These are phyloP conservation scores for Fusarium haematococcum DNA, from an alignment of 2,329 filamentous ascomycete species.

Conservation along the genomic window DNA sequence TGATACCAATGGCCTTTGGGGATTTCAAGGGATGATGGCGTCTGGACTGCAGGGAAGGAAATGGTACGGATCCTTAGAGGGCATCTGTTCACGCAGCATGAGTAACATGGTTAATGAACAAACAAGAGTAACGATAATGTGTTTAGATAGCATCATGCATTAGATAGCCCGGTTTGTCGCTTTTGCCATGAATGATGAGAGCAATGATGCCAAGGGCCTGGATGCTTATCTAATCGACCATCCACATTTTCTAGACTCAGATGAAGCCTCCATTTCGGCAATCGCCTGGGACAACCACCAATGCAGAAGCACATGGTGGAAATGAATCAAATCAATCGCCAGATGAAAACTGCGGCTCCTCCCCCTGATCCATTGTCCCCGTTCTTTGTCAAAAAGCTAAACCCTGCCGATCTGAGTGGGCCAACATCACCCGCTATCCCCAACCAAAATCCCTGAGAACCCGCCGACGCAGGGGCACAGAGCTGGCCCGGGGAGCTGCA, in stretches of 20 bases:
- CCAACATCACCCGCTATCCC: conserved; percentile 7
- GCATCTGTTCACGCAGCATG: conserved; percentile 10
- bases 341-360: not conserved
- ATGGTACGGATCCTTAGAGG: conserved; percentile 12
- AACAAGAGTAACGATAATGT: conserved; percentile 9
- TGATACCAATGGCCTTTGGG: conserved; percentile 28
- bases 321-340: not conserved
- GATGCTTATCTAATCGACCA: not conserved
- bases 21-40: conserved; percentile 9
- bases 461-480: conserved; percentile 16
- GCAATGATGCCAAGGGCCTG: not conserved
- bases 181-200: not conserved
- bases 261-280: not conserved
- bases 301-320: not conserved
- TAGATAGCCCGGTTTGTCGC: not conserved
- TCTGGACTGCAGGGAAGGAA: conserved; percentile 10
- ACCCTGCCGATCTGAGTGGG: conserved; percentile 34
- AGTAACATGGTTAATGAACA: conserved; percentile 18
- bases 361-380: not conserved
- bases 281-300: conserved; percentile 11
- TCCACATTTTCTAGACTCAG: not conserved
- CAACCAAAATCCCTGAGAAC: conserved; percentile 14
- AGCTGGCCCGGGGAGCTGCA: conserved; percentile 18
- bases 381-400: conserved; percentile 9
- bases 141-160: not conserved